These are phyloP conservation scores for Peribolospora kevripleyi DNA, from an alignment of 768 basidiomycete species.

Conservation along the genomic window DNA sequence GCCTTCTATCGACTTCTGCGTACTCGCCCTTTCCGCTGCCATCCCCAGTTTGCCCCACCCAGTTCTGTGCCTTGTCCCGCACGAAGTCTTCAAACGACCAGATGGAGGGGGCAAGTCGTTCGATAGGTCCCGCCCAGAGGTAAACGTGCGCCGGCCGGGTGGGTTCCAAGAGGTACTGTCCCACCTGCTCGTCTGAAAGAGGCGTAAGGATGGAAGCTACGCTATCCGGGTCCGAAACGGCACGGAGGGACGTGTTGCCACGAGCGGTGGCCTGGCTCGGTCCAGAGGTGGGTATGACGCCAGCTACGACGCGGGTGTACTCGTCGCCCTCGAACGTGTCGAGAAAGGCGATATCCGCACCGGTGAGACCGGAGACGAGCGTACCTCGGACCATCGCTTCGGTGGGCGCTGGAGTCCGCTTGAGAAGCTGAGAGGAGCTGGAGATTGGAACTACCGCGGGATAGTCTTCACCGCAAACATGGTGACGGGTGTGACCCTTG, in stretches of 20 bases:
- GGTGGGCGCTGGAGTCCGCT: slow-evolving; percentile 29
- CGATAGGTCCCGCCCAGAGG: slow-evolving; percentile 30
- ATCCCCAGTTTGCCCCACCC: slow-evolving; percentile 31
- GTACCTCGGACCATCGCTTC: slow-evolving; percentile 55
- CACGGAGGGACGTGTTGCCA: not conserved
- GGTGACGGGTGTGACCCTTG: slow-evolving; percentile 58
- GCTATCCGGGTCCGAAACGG: slow-evolving; percentile 3
- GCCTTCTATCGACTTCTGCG: slow-evolving; percentile 31
- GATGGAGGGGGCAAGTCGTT: slow-evolving; percentile 30
- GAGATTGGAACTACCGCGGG: slow-evolving; percentile 50
- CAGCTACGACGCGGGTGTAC: not conserved
- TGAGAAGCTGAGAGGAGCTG: slow-evolving; percentile 27
- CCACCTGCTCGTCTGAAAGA: too few relatives aligned
- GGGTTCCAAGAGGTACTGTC: slow-evolving; percentile 18
- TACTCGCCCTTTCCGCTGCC: slow-evolving; percentile 21
- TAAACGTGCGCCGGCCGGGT: slow-evolving; percentile 38
- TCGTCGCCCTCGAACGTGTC: slow-evolving; percentile 63
- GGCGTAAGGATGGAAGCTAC: too few relatives aligned
- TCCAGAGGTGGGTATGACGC: not conserved
- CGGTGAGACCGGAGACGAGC: slow-evolving; percentile 45
- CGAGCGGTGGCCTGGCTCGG: too few relatives aligned
- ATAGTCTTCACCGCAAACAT: slow-evolving; percentile 48
- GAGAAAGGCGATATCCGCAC: slow-evolving; percentile 36
- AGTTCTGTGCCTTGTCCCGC: slow-evolving; percentile 46
- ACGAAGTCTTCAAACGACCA: slow-evolving; percentile 76